Conservation (phyloP, 495 filamentous ascomycete genomes). For the Neurospora sp. region DNA sequence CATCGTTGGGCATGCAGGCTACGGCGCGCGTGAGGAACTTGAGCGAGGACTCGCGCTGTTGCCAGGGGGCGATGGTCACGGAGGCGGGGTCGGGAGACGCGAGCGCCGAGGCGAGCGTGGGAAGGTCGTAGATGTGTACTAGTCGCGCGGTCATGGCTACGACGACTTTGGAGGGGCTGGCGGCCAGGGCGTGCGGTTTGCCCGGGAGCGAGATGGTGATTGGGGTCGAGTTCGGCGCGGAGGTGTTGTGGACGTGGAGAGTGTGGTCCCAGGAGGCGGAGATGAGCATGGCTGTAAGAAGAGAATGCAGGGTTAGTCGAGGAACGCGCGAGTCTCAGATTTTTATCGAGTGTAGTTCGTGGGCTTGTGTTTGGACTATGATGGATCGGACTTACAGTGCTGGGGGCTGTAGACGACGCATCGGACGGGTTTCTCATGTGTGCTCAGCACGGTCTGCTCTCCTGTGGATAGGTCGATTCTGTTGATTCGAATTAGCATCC, state of each 20-base stretch:
- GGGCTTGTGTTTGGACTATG: background rate
- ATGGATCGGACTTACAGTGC: constrained; percentile 43
- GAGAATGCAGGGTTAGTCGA: constrained; percentile 2
- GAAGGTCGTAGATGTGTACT: constrained; percentile 86
- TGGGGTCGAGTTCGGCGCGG: constrained; percentile 29
- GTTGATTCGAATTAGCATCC: background rate
- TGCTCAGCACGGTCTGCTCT: constrained; percentile 63
- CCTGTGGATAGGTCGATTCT: constrained; percentile 67
- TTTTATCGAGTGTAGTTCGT: background rate
- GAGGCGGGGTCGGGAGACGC: constrained; percentile 31
- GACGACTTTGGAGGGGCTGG: constrained; percentile 73
- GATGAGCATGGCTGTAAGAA: constrained; percentile 50
- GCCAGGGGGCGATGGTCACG: constrained; percentile 63
- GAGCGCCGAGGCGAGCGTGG: constrained; percentile 48
- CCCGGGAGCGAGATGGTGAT: constrained; percentile 59
- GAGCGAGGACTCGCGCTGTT: constrained; percentile 78
- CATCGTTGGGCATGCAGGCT: constrained; percentile 93
- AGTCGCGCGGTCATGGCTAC: constrained; percentile 92
- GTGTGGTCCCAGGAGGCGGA: constrained; percentile 91
- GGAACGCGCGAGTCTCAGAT: background rate
- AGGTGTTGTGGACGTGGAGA: constrained; percentile 67
- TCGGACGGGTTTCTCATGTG: constrained; percentile 68
- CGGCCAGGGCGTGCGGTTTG: constrained; percentile 81
- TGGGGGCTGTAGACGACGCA: constrained; percentile 70
- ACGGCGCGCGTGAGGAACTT: constrained; percentile 94